Conservation (phyloP, 257 asterid genomes). For the Solanum tarapatanum region DNA sequence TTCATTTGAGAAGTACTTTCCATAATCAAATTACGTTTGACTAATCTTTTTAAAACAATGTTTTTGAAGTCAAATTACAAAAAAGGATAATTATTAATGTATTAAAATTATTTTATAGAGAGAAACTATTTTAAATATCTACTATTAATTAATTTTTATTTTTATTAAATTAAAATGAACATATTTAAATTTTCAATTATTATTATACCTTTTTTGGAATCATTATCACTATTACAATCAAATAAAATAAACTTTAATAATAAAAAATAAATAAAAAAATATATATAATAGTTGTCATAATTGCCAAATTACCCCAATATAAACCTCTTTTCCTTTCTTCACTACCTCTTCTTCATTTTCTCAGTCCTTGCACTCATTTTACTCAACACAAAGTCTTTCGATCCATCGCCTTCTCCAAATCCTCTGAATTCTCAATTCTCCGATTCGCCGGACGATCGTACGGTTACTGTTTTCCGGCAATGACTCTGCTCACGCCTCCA, state of each 20-base stretch:
- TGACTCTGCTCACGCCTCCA: conserved; percentile 54
- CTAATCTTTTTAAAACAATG: too few species aligned
- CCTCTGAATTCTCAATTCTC: neutral
- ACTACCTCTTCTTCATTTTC: neutral
- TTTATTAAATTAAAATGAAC: too few species aligned
- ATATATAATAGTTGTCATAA: neutral
- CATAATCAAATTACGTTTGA: too few species aligned
- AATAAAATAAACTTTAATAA: neutral
- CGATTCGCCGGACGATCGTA: conserved; percentile 25
- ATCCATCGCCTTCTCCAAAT: neutral
- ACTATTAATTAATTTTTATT: too few species aligned
- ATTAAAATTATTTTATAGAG: too few species aligned
- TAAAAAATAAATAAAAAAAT: neutral
- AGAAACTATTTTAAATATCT: too few species aligned
- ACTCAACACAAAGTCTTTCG: conserved; percentile 8
- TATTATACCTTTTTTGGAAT: too few species aligned
- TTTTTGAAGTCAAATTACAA: too few species aligned
- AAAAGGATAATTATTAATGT: too few species aligned
- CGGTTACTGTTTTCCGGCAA: conserved; percentile 17
- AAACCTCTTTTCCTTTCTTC: neutral
- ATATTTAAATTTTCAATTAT: too few species aligned
- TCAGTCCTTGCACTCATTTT: neutral
- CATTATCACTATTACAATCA: neutral
- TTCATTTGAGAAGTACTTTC: too few species aligned
- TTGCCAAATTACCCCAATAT: neutral